These are phyloP conservation scores for Lepidium campestre DNA, from an alignment of 441 rosid genomes.

Conservation along the genomic window DNA sequence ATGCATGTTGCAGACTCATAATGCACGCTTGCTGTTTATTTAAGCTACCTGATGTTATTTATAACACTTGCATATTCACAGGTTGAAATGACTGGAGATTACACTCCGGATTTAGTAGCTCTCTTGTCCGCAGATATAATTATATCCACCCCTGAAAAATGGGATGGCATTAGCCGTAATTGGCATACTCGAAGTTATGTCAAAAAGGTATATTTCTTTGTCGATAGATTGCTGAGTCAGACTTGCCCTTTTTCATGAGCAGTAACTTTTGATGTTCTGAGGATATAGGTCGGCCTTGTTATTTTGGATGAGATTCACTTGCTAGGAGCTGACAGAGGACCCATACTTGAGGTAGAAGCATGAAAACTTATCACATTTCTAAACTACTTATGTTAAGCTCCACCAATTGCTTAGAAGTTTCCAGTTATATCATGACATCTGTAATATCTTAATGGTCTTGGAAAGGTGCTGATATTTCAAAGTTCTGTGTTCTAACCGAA, in stretches of 20 bases:
- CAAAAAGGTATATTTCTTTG: slow-evolving; percentile 56
- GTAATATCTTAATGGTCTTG: slow-evolving; percentile 1
- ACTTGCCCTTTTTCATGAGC: slow-evolving; percentile 1
- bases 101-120: slow-evolving; percentile 96
- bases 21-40: slow-evolving; percentile 5
- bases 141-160: slow-evolving; percentile 98
- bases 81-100: slow-evolving; percentile 99
- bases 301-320: slow-evolving; percentile 99
- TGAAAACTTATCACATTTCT: slow-evolving; percentile 4
- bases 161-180: slow-evolving; percentile 99
- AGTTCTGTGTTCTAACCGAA: background rate
- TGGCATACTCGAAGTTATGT: slow-evolving; percentile 99
- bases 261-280: slow-evolving; percentile 23
- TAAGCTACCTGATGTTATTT: slow-evolving; percentile 20
- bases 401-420: slow-evolving; percentile 3
- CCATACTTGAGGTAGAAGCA: slow-evolving; percentile 90
- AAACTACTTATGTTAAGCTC: slow-evolving; percentile 10
- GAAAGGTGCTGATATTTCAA: slow-evolving; percentile 11
- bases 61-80: slow-evolving; percentile 23
- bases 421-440: slow-evolving; percentile 12
- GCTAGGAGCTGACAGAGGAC: slow-evolving; percentile 99
- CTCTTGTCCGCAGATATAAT: slow-evolving; percentile 98
- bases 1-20: slow-evolving; percentile 11
- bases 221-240: background rate
- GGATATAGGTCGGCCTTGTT: slow-evolving; percentile 85